A percentile compares a stretch with the other conserved stretches of the same genome.
Evolutionary conservation across 768 basidiomycete species (phyloP).

Genomic region (Myochromella boudieri): DNA sequence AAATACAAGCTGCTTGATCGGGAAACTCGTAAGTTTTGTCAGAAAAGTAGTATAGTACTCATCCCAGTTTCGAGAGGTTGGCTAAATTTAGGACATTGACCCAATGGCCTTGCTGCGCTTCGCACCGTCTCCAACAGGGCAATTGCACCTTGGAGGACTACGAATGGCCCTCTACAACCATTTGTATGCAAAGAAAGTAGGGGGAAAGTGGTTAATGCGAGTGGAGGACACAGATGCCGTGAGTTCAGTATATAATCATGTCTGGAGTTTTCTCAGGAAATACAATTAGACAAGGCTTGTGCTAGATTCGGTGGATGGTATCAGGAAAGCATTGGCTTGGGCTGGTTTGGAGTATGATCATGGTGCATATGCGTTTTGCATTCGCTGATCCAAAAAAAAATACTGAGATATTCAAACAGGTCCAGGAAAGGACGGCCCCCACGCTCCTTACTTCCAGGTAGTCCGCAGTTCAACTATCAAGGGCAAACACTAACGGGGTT

Average conservation of each 20-base stretch:
- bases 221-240: slow-evolving; percentile 97
- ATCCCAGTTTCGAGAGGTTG: too few species aligned
- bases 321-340: slow-evolving; percentile 80
- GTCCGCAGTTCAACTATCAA: too few species aligned
- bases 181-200: slow-evolving; percentile 75
- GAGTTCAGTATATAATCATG: slow-evolving; percentile 4
- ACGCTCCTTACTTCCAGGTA: slow-evolving; percentile 89
- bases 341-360: slow-evolving; percentile 90
- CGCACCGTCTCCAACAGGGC: slow-evolving; percentile 95
- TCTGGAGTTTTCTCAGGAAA: not conserved
- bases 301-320: slow-evolving; percentile 80
- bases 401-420: slow-evolving; percentile 42
- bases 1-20: too few species aligned
- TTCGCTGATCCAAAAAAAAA: not conserved
- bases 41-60: too few species aligned
- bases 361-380: slow-evolving; percentile 47
- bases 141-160: slow-evolving; percentile 91
- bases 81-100: too few species aligned
- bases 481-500: not conserved
- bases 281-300: slow-evolving; percentile 84
- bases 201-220: slow-evolving; percentile 88
- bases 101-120: slow-evolving; percentile 76
- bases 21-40: too few species aligned
- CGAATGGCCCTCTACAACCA: slow-evolving; percentile 94
- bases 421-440: slow-evolving; percentile 71